phyloP scores from a whole-genome alignment of 257 asterid genomes.

The Jaltomata sinuosa region DNA sequence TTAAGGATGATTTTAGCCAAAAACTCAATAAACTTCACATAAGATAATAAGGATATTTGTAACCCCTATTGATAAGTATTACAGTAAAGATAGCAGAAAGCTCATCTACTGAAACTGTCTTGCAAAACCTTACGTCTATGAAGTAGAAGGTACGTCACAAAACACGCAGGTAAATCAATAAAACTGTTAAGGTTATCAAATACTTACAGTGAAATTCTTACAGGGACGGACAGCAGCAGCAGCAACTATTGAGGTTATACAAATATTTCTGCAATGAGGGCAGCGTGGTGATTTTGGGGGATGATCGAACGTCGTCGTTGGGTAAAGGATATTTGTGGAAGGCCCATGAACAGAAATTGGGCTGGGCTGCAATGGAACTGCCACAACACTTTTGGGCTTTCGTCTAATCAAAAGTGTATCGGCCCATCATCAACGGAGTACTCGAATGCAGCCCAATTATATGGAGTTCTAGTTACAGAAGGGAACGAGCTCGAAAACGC shows the following conservation, averaged over 20 bases:
- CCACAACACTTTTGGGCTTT: too few species aligned
- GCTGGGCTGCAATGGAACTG: too few species aligned
- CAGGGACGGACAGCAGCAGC: background rate
- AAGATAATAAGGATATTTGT: too few species aligned
- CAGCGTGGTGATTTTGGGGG: background rate
- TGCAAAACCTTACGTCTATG: background rate
- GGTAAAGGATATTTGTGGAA: background rate
- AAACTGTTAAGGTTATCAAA: background rate
- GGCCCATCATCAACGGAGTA: background rate
- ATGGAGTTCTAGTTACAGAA: background rate
- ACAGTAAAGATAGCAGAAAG: background rate
- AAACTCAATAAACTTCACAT: too few species aligned
- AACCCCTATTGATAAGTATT: background rate
- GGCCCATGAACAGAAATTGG: background rate
- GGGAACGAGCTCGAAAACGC: constrained; percentile 17
- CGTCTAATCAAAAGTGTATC: too few species aligned
- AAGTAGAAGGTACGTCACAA: background rate
- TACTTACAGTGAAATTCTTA: background rate
- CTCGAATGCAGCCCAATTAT: background rate
- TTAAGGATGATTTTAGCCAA: too few species aligned
- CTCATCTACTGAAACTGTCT: background rate
- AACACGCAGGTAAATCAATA: background rate
- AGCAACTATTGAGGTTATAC: too few species aligned
- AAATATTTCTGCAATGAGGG: background rate
- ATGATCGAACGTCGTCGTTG: background rate